Evolutionary conservation across 75 land plant genomes (phyloP).

Genomic region (Ceratopteris richardii): DNA sequence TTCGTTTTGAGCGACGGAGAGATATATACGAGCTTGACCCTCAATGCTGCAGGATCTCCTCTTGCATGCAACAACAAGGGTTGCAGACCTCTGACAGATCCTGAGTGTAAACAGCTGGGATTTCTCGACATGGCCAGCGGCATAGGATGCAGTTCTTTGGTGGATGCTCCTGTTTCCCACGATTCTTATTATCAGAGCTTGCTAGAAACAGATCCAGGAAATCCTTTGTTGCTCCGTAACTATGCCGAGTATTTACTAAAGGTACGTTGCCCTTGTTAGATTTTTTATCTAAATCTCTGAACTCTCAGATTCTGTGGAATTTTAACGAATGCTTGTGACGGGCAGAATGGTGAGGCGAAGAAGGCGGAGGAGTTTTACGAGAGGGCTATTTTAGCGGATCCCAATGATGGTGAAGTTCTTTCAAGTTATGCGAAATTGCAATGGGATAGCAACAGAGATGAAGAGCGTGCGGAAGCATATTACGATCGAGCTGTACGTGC

Average conservation of each 20-base stretch:
- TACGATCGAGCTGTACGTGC: slow-evolving; percentile 54
- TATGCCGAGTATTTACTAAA: slow-evolving; percentile 63
- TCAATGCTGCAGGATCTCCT: background rate
- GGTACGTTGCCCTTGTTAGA: slow-evolving; percentile 22
- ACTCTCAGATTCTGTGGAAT: too few species aligned
- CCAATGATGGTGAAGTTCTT: slow-evolving; percentile 59
- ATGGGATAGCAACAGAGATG: slow-evolving; percentile 53
- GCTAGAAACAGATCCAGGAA: slow-evolving; percentile 41
- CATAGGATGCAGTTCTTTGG: background rate
- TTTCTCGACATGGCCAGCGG: background rate
- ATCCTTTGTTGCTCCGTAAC: slow-evolving; percentile 48
- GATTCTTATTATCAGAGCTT: slow-evolving; percentile 39
- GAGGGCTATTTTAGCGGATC: slow-evolving; percentile 64
- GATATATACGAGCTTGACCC: background rate
- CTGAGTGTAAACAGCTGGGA: background rate
- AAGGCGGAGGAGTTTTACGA: slow-evolving; percentile 66
- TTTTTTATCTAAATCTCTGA: too few species aligned
- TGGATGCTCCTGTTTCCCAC: background rate
- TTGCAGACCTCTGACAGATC: slow-evolving; percentile 4
- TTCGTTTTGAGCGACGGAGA: slow-evolving; percentile 2
- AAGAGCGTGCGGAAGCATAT: slow-evolving; percentile 42
- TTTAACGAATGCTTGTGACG: too few species aligned
- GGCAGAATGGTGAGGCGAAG: slow-evolving; percentile 19
- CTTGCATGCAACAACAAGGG: background rate
- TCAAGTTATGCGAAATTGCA: slow-evolving; percentile 53